Base-by-base conservation (phyloP, 2,329 filamentous ascomycete species). In the Blastomyces gilchristii region DNA sequence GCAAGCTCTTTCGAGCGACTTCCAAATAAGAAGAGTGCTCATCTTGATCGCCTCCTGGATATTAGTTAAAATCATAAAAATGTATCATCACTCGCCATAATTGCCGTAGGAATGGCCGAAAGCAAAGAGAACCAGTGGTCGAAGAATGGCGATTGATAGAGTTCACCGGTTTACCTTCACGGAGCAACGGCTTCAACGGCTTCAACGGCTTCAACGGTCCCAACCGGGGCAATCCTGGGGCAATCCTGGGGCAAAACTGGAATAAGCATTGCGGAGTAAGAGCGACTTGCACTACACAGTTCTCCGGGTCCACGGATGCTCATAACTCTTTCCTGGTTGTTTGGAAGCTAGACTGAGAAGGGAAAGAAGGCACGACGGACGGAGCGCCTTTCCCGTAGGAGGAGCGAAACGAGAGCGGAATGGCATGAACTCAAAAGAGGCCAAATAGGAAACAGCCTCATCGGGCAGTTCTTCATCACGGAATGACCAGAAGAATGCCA, bases 131-230 rank as follows among this genome's bases (percentile, higher is more conserved):
- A 53, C 12, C 28, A 53, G 14, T 5, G 25, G 50, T 16, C 50
- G 16, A 39, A 9, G 37, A 11, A 53, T 16, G 12, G 16, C 8
- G 7, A 18, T n/a, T n/a, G 50, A 16, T 53, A 53, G 31, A 34
- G 50, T 53, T 53, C 50, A 34, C 25, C 9, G 37, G 37, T 39
- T 39, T 12, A 39, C 9, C 37, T 39, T 39, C 37, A 12, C 9
- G 9, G 9, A 9, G 9, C 9, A 39, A 39, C 37, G 37, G 37
- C 12, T 39, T 39, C 11, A 34, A 53, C 25, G 34, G 56, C 6
- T 60, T 66, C 18, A 66, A 68, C 8, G 53, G 66, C 37, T 39
- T n/a, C 31, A 56, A 18, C 7, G 52, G 12, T n/a, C 6, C 16
- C 50, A 53, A 31, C 25, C 2, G 16, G 28, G 25, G 12, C 3